Evolutionary conservation across 208 protist genomes (phyloP).

Genomic region (Crithidia sp.): DNA sequence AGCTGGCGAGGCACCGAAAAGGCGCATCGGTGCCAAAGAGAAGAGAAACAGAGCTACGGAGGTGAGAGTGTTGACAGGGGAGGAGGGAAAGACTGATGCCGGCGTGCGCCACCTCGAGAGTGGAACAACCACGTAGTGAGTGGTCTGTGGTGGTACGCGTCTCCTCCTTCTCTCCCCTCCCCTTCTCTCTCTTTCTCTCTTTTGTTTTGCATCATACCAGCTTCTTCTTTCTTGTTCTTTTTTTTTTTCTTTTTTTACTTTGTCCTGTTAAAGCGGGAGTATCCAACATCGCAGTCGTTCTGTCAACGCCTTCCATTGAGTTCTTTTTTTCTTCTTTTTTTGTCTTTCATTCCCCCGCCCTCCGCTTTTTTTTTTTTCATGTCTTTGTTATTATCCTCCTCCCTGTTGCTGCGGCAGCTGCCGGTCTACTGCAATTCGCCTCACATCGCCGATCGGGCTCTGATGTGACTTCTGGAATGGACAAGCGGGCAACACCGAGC

Average conservation of each 20-base stretch:
- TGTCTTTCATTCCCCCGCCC: neutral
- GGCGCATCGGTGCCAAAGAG: no score
- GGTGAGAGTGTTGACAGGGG: no score
- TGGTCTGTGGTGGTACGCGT: no score
- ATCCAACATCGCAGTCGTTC: neutral
- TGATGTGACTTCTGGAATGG: slow-evolving; percentile 5
- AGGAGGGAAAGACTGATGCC: no score
- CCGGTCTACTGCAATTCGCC: neutral
- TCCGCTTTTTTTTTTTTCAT: slow-evolving; percentile 5
- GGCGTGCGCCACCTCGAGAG: no score
- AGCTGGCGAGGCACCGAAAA: no score
- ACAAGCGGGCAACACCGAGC: neutral
- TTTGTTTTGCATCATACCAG: neutral
- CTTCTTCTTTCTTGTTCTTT: neutral
- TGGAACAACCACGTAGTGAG: no score
- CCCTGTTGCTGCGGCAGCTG: slow-evolving; percentile 1
- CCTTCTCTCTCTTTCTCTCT: neutral
- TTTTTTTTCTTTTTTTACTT: neutral
- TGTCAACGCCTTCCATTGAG: neutral
- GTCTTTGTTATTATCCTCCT: neutral
- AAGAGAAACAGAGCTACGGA: no score
- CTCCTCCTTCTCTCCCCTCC: no score
- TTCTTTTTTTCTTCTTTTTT: slow-evolving; percentile 12
- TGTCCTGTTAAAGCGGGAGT: neutral
- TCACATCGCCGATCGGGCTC: neutral